Percentiles rank a stretch among this genome's conserved stretches.
Conservation (phyloP, 2,329 filamentous ascomycete genomes). For the Neoarthrinium moseri region DNA sequence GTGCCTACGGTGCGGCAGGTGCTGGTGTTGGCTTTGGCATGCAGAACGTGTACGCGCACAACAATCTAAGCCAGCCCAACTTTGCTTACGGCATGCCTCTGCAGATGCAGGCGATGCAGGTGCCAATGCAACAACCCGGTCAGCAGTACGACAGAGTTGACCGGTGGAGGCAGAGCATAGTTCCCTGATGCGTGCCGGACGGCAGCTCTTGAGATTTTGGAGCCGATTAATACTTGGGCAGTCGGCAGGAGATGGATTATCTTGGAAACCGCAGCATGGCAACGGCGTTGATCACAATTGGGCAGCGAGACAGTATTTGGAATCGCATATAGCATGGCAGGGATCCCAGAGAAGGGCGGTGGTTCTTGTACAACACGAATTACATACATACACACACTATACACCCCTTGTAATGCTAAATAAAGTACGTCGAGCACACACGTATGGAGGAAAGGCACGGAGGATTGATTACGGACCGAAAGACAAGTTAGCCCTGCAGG, state of each 20-base stretch:
- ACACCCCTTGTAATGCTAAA: too few relatives aligned
- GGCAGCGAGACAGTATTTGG: too few relatives aligned
- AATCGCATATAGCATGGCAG: too few relatives aligned
- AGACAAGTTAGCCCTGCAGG: too few relatives aligned
- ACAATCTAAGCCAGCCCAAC: constrained; percentile 14
- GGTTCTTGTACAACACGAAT: too few relatives aligned
- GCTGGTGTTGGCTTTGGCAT: constrained; percentile 21
- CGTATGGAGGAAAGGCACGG: too few relatives aligned
- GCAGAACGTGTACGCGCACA: constrained; percentile 11
- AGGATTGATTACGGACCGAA: too few relatives aligned
- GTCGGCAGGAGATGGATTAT: too few relatives aligned
- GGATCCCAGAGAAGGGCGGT: too few relatives aligned
- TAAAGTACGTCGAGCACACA: too few relatives aligned
- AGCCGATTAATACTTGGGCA: too few relatives aligned
- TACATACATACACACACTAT: too few relatives aligned
- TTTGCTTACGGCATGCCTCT: constrained; percentile 15
- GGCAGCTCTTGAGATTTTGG: background rate
- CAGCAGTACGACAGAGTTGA: constrained; percentile 30
- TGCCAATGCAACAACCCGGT: constrained; percentile 22
- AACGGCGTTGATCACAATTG: constrained; percentile 5
- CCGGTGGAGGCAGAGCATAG: constrained; percentile 31
- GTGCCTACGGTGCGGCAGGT: constrained; percentile 10
- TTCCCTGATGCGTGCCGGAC: constrained; percentile 16
- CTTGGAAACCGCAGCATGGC: background rate
- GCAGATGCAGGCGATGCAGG: constrained; percentile 13